Percentiles rank a stretch among this genome's conserved stretches.
Evolutionary conservation across 2,329 filamentous ascomycete genomes (phyloP).

Genomic region (Knufia petricola): DNA sequence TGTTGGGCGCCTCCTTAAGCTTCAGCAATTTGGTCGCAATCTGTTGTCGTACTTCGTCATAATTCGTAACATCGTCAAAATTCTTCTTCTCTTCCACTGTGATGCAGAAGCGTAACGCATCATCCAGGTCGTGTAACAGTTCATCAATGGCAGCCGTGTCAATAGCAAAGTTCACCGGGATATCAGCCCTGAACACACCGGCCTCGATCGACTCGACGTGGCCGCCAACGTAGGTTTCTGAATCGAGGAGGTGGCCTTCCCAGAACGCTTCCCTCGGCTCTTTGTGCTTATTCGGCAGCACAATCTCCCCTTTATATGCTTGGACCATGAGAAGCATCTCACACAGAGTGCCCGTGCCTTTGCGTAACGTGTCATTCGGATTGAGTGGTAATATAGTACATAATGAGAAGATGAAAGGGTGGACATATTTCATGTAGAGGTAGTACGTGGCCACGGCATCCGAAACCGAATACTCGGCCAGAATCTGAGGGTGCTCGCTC

Average conservation of each 20-base stretch:
- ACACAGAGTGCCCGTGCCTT: slow-evolving; percentile 96
- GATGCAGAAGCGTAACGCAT: slow-evolving; percentile 79
- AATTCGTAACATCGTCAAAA: slow-evolving; percentile 68
- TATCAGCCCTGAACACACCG: slow-evolving; percentile 91
- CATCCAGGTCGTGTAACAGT: slow-evolving; percentile 73
- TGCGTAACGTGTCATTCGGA: slow-evolving; percentile 83
- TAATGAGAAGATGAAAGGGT: slow-evolving; percentile 96
- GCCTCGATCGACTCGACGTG: slow-evolving; percentile 99
- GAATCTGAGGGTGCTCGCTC: slow-evolving; percentile 77
- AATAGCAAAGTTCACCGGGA: slow-evolving; percentile 87
- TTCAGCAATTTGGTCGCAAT: slow-evolving; percentile 62
- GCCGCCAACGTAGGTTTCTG: slow-evolving; percentile 94
- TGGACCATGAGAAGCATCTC: slow-evolving; percentile 99
- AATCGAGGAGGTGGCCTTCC: slow-evolving; percentile 91
- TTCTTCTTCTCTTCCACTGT: slow-evolving; percentile 75
- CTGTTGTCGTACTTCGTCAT: slow-evolving; percentile 73
- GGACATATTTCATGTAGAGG: slow-evolving; percentile 99
- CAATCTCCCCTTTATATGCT: slow-evolving; percentile 82
- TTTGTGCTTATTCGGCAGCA: slow-evolving; percentile 92
- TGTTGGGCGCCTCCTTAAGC: slow-evolving; percentile 73
- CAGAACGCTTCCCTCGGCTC: slow-evolving; percentile 88
- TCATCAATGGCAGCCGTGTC: slow-evolving; percentile 85
- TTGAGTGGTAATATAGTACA: slow-evolving; percentile 93
- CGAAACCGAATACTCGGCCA: slow-evolving; percentile 97
- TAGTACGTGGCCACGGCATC: slow-evolving; percentile 99